Percentiles rank a stretch among this genome's conserved stretches.
phyloP scores from a whole-genome alignment of 2,329 filamentous ascomycete genomes.

The Fusarium keratoplasticum region DNA sequence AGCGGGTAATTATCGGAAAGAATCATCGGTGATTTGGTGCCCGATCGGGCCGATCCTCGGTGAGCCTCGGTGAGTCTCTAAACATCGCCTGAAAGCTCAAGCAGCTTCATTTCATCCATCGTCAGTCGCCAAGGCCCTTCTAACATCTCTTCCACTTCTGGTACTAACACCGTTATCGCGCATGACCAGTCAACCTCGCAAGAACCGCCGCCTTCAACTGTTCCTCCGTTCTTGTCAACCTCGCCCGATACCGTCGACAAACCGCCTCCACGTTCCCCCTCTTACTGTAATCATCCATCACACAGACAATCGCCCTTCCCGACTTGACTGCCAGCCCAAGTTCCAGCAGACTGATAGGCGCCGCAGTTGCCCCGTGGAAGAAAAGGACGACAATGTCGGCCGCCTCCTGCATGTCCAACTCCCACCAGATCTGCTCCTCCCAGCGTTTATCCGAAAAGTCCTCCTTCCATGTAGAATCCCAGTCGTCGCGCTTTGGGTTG shows the following conservation, averaged over 20 bases:
- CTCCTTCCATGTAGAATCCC: slow-evolving; percentile 66
- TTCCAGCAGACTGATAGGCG: slow-evolving; percentile 70
- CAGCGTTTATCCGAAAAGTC: slow-evolving; percentile 60
- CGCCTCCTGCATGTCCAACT: slow-evolving; percentile 65
- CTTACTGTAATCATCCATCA: slow-evolving; percentile 64
- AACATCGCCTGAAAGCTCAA: not conserved
- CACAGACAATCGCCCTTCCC: slow-evolving; percentile 64
- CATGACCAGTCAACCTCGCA: slow-evolving; percentile 9
- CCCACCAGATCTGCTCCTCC: slow-evolving; percentile 69
- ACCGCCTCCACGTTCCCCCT: slow-evolving; percentile 71
- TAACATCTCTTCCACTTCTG: not conserved
- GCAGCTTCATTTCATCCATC: not conserved
- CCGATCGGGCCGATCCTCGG: not conserved
- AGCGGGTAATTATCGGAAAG: slow-evolving; percentile 9
- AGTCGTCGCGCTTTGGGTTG: slow-evolving; percentile 68
- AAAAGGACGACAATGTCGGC: slow-evolving; percentile 68
- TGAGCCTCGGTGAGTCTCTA: slow-evolving; percentile 1
- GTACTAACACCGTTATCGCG: not conserved
- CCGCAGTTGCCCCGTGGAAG: slow-evolving; percentile 63
- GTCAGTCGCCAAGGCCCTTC: not conserved
- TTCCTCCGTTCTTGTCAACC: slow-evolving; percentile 56
- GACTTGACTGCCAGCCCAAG: slow-evolving; percentile 63
- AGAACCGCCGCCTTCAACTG: slow-evolving; percentile 54
- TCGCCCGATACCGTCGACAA: slow-evolving; percentile 60
- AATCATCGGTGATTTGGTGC: not conserved